These are phyloP conservation scores for Penicillium olsonii DNA, from an alignment of 2,329 filamentous ascomycete genomes.

Conservation along the genomic window DNA sequence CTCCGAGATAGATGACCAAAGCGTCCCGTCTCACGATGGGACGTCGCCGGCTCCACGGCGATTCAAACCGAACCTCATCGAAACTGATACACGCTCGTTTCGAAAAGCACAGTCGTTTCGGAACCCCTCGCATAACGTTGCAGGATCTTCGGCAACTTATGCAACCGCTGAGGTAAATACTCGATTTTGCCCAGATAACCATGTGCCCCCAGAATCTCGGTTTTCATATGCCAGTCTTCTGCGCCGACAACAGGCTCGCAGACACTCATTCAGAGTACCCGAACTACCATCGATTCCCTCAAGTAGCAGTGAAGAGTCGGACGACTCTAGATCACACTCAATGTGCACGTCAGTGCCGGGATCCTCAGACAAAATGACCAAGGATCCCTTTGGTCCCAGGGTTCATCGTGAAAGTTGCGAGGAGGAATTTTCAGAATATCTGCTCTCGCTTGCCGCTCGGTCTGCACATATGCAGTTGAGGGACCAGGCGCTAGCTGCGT, in stretches of 20 bases:
- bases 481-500: constrained; percentile 58
- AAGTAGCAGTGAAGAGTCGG: constrained; percentile 56
- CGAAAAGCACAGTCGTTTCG: constrained; percentile 31
- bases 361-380: constrained; percentile 36
- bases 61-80: constrained; percentile 36
- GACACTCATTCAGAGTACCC: constrained; percentile 62
- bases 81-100: constrained; percentile 34
- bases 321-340: constrained; percentile 46
- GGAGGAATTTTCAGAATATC: constrained; percentile 72
- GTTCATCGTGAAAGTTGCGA: constrained; percentile 63
- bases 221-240: constrained; percentile 48
- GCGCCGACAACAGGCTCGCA: constrained; percentile 40
- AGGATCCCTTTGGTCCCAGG: constrained; percentile 27
- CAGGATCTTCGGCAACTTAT: constrained; percentile 6
- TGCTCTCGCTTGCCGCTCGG: constrained; percentile 76
- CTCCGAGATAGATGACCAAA: constrained; percentile 34
- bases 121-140: constrained; percentile 26
- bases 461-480: constrained; percentile 78
- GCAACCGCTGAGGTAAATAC: neutral
- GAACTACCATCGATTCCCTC: constrained; percentile 64
- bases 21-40: constrained; percentile 7
- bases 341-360: constrained; percentile 40
- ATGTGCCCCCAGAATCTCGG: constrained; percentile 54
- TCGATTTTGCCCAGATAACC: constrained; percentile 37
- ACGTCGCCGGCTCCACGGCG: constrained; percentile 20